These are phyloP conservation scores for Teratosphaeria epicoccoides DNA, from an alignment of 2,329 filamentous ascomycete genomes.

Conservation along the genomic window DNA sequence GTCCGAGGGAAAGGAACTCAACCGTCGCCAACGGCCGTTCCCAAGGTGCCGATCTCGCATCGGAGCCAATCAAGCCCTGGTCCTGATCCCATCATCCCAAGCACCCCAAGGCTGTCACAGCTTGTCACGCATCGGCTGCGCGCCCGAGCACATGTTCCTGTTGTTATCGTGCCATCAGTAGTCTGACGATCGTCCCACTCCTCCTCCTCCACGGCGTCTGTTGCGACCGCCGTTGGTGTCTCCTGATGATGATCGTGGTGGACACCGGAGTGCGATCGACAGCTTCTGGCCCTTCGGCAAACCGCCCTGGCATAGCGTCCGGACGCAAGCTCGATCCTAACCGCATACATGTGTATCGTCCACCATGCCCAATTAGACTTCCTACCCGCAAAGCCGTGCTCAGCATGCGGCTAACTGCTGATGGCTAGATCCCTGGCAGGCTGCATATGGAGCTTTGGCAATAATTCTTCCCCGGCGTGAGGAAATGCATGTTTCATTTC, in stretches of 20 bases:
- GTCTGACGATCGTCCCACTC: no score
- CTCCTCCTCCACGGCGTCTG: no score
- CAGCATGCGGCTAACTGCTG: neutral
- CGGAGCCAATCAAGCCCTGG: neutral
- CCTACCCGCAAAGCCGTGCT: neutral
- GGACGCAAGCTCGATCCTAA: neutral
- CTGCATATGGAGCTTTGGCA: neutral
- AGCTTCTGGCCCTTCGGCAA: no score
- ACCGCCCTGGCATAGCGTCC: neutral
- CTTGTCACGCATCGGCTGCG: neutral
- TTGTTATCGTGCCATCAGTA: no score
- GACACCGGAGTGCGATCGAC: no score
- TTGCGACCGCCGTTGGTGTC: no score
- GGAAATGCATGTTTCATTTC: neutral
- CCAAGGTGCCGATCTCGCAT: neutral
- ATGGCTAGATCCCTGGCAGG: neutral
- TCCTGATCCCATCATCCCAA: no score
- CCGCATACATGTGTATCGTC: neutral
- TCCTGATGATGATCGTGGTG: no score
- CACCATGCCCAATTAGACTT: neutral
- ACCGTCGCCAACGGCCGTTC: no score
- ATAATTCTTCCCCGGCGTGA: neutral
- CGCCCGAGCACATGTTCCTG: neutral
- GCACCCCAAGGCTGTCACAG: neutral
- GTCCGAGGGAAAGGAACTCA: no score